Percentiles rank a stretch among this genome's conserved stretches.
Evolutionary conservation across 2,329 filamentous ascomycete species (phyloP).

Genomic region (Aureobasidium mangrovei): DNA sequence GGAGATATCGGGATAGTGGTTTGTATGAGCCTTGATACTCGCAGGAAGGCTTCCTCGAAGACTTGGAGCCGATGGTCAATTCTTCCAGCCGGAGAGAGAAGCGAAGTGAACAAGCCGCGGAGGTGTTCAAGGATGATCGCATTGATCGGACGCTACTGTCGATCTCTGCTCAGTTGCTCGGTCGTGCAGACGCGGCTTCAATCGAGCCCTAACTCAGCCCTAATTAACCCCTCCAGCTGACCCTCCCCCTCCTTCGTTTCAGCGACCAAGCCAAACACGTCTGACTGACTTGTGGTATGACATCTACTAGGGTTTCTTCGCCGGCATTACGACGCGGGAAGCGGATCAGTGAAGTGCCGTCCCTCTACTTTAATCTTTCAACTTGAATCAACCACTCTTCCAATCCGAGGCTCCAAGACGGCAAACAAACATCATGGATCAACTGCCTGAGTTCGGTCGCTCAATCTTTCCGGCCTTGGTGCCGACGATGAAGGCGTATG

Average conservation of each 20-base stretch:
- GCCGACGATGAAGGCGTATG: conserved; percentile 21
- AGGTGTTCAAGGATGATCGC: no score
- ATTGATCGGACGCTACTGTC: no score
- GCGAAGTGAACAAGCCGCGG: no score
- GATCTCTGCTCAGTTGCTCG: no score
- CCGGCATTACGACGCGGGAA: neutral
- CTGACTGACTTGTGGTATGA: neutral
- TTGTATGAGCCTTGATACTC: no score
- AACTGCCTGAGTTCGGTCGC: conserved; percentile 22
- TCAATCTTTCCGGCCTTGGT: conserved; percentile 18
- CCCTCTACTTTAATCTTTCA: no score
- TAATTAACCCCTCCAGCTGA: neutral
- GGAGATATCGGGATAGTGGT: neutral
- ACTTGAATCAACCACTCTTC: no score
- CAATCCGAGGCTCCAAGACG: no score
- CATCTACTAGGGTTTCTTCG: neutral
- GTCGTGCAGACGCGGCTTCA: no score
- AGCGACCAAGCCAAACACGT: neutral
- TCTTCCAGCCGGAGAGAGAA: neutral
- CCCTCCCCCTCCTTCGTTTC: neutral
- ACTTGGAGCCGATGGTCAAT: no score
- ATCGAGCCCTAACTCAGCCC: conserved; percentile 7
- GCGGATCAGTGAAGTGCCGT: neutral
- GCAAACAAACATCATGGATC: conserved; percentile 17
- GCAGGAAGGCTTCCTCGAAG: no score